Evolutionary conservation across 208 protist genomes (phyloP), one percentile per base, ranked within the genome.

Genomic region (Endotrypanum monterogeii): DNA sequence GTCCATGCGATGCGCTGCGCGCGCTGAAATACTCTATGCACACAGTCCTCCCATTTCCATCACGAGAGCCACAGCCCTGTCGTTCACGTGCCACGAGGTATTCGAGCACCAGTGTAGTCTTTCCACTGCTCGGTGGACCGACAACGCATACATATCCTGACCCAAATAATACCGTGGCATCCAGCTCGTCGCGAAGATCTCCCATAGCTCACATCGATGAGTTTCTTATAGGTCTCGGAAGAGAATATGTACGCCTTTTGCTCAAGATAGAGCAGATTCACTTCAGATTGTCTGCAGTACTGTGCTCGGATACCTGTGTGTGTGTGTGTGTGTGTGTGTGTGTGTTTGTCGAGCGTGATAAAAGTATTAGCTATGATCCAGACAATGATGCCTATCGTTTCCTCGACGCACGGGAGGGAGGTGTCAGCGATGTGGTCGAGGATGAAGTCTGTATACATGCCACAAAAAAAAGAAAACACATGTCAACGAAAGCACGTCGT

Each of bases 131-230:
- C 7, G 89, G 90, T 2, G 92, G 92, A 0, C 92, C 92, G 8
- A 84, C 84, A 18, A 97, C 76, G 69, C 79, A 88, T 23, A 97
- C 83, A 44, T 85, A 93, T 7, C 92, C 92, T 7, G 92, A 95
- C 25, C 92, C 92, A 61, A 88, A 90, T 57, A 85, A 75, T 12
- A 93, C 73, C 39, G 86, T 91, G 4, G 90, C 86, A 58, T 97
- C 87, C 8, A 97, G 67, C 65, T 92, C 92, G 73, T 91, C 89
- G 28, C 75, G 79, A 11, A 90, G 67, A 57, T 86, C 80, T 1
- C 20, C 74, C 71, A 77, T 77, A 16, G 25, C 39, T 3, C 11
- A 52, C 3, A 23, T 1, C 35, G 28, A 39, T 25, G 8, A 18
- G 23, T 11, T 18, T 46, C 23, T 20, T 9, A 12, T n/a, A 14